Base-by-base conservation (phyloP, 2,329 filamentous ascomycete species). In the Aspergillus flavus region DNA sequence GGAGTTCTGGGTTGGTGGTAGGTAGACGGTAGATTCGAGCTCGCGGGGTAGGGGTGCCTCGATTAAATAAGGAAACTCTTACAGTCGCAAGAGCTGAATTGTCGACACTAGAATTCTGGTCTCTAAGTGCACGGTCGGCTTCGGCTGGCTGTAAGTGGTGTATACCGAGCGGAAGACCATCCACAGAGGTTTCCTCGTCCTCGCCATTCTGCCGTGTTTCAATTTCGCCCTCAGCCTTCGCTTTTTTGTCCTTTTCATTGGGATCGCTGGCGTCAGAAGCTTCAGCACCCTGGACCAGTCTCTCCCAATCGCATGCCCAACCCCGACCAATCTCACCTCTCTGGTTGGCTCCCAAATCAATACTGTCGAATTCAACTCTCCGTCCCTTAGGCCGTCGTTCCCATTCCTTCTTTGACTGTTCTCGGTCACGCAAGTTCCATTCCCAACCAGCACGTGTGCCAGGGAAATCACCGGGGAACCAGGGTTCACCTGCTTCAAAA, bases 21-120 rank as follows among this genome's bases (percentile, higher is more conserved):
- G 94, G 92, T 19, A 98, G 87, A 16, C 92, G 89, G 78, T 98
- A 99, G 67, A 98, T 89, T 41, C 95, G 87, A 4, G 94, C 92
- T 75, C 90, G 91, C 3, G 87, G 80, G 0, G 80, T 83, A 4
- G 89, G 91, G 1, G 90, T 86, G 30, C 95, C 94, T 61, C 92
- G 88, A 45, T 84, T 82, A 10, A 91, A 74, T 53, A 95, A 83
- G 0, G 82, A 87, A 59, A 98, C 81, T 57, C 85, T 86, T 53
- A 94, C 84, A 0, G 87, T 90, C 58, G 89, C 79, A 2, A 88
- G 73, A 3, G 77, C 73, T 30, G 75, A 71, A 62, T 65, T 68
- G 23, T 66, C 50, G 43, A 74, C 64, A 7, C 69, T 71, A 36
- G 58, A 14, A 53, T 69, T 69, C 14, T 61, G 71, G 56, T 70